A percentile compares a stretch with the other conserved stretches of the same genome.
phyloP scores from a whole-genome alignment of 1,284 basidiomycete genomes.

The Lignosus rhinocerotis region DNA sequence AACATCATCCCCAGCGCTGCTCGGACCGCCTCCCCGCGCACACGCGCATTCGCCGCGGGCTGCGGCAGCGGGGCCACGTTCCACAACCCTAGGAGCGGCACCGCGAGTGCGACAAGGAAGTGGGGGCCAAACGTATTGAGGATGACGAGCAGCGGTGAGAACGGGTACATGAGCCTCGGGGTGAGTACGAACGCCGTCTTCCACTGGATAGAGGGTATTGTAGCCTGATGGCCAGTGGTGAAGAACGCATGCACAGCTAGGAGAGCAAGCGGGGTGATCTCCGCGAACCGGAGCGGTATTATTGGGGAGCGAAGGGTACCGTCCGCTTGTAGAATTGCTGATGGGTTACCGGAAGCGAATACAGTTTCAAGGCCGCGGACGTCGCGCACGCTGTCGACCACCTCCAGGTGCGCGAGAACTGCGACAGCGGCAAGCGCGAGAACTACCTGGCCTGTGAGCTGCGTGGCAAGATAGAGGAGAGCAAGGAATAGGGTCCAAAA shows the following conservation, averaged over 20 bases:
- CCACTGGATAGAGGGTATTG: conserved; percentile 93
- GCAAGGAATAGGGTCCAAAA: conserved; percentile 73
- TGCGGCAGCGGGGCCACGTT: conserved; percentile 69
- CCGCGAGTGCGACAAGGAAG: conserved; percentile 63
- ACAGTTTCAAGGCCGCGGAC: conserved; percentile 55
- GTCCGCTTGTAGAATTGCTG: conserved; percentile 39
- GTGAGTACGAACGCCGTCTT: conserved; percentile 86
- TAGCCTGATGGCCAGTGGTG: conserved; percentile 90
- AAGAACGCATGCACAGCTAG: conserved; percentile 82
- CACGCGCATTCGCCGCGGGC: conserved; percentile 27
- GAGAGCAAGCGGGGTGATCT: conserved; percentile 73
- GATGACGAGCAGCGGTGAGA: conserved; percentile 76
- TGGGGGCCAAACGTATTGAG: conserved; percentile 82
- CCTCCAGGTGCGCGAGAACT: conserved; percentile 72
- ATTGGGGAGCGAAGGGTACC: conserved; percentile 27
- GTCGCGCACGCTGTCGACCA: conserved; percentile 80
- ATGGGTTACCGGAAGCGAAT: conserved; percentile 47
- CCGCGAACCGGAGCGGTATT: conserved; percentile 57
- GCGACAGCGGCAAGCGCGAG: conserved; percentile 66
- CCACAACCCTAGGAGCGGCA: conserved; percentile 84
- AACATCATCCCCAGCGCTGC: conserved; percentile 65
- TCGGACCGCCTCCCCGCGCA: conserved; percentile 42
- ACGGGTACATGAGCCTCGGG: conserved; percentile 68
- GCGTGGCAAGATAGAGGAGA: conserved; percentile 67
- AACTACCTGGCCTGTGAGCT: conserved; percentile 82